Evolutionary conservation across 2,329 filamentous ascomycete species (phyloP), one percentile per base, ranked within the genome.

Genomic region (Fusarium gaditjirri): DNA sequence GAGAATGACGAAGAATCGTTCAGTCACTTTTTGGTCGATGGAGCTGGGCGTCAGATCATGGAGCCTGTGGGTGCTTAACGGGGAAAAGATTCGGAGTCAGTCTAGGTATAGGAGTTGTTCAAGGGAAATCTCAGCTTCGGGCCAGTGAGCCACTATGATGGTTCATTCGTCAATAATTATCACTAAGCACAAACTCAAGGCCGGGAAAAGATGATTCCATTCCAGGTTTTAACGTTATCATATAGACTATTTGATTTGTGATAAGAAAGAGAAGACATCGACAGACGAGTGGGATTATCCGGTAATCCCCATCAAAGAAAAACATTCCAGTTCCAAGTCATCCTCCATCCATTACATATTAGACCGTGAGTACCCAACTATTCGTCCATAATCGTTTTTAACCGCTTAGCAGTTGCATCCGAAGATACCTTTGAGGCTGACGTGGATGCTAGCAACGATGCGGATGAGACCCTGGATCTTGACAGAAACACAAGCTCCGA

Each of bases 1-100:
- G 78, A 81, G 8, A 81, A 84, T 27, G 83, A 84, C 41, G 82
- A 83, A 52, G 82, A 84, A 52, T 79, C 83, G 1, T 85, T 85
- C 52, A 84, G 83, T 46, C 83, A 84, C 57, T 85, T 85, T 68
- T 75, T 81, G 64, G 81, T 85, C 13, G 81, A 84, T 41, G 70
- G 64, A 25, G 68, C 77, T 25, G 82, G 83, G n/a, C 81, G 79
- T 65, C 80, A 82, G 53, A 79, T 83, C 25, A 69, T 79, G 46
- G 74, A 81, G 25, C 70, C 79, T 17, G 71, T 78, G 23, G 78
- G 76, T 59, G 75, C 72, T 36, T 80, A 43, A 76, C 61, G 29
- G 41, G 35, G 35, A 21, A 60, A 39, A 21, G 31, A 29, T 29
- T 35, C 19, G 43, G 33, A 33, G 27, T 36, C 35, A 49, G 58